phyloP scores from a whole-genome alignment of 2,329 filamentous ascomycete genomes.

The Dryadomyces sulphureus region DNA sequence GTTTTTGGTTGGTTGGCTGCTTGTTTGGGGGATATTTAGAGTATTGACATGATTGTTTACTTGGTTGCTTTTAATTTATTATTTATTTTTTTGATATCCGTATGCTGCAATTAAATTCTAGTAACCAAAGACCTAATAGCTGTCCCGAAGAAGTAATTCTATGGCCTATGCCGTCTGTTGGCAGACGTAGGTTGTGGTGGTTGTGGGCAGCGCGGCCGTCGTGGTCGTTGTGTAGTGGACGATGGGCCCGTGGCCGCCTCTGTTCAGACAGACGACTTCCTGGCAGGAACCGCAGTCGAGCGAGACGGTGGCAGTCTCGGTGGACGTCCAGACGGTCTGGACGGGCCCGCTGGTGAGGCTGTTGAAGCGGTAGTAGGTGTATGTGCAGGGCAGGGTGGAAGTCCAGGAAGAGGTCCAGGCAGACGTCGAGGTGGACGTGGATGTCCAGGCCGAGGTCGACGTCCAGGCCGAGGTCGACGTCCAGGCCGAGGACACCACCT shows the following conservation, averaged over 20 bases:
- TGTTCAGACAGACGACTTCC: slow-evolving; percentile 1
- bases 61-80: too few relatives aligned
- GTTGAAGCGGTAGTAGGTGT: not conserved
- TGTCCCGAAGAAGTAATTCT: not conserved
- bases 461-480: not conserved
- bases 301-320: slow-evolving; percentile 11
- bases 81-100: not conserved
- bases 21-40: too few relatives aligned
- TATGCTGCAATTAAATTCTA: too few relatives aligned
- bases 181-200: not conserved
- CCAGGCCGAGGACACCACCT: too few relatives aligned
- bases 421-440: not conserved
- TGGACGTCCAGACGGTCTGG: slow-evolving; percentile 15
- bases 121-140: not conserved
- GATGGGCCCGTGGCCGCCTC: slow-evolving; percentile 4
- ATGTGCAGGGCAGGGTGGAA: not conserved
- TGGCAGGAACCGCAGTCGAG: slow-evolving; percentile 16
- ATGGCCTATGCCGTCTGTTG: not conserved
- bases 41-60: too few relatives aligned
- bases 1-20: too few relatives aligned
- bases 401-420: not conserved
- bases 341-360: not conserved
- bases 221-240: slow-evolving; percentile 5
- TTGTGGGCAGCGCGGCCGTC: slow-evolving; percentile 1
- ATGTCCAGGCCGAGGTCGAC: not conserved